phyloP scores from a whole-genome alignment of 2,329 filamentous ascomycete genomes.

The Trichoderma sp. region DNA sequence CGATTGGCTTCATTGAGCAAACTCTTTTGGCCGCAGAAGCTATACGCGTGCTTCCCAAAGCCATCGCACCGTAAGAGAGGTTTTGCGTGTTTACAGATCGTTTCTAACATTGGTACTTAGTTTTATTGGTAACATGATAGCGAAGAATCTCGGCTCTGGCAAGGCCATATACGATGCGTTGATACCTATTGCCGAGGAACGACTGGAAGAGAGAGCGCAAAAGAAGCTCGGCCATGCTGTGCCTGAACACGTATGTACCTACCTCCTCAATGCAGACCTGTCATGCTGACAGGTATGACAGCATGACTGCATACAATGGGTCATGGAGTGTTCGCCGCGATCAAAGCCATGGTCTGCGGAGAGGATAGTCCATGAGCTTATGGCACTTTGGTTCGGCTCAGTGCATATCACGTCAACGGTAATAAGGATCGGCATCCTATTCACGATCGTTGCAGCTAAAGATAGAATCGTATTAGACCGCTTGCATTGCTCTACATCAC shows the following conservation, averaged over 20 bases:
- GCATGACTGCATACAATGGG: conserved; percentile 22
- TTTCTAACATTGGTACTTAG: not conserved
- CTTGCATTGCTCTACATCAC: conserved; percentile 9
- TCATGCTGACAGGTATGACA: not conserved
- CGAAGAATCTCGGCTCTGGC: not conserved
- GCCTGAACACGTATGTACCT: not conserved
- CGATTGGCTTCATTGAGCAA: conserved; percentile 11
- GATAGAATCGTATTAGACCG: not conserved
- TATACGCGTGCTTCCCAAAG: conserved; percentile 4
- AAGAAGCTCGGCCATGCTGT: not conserved
- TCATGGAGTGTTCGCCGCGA: conserved; percentile 4
- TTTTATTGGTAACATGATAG: not conserved
- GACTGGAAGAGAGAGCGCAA: conserved; percentile 5
- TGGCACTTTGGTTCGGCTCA: conserved; percentile 14
- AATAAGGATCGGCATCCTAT: not conserved
- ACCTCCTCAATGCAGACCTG: not conserved
- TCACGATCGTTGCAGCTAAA: not conserved
- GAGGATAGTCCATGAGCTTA: conserved; percentile 12
- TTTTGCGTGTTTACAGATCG: not conserved
- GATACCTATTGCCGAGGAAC: conserved; percentile 1
- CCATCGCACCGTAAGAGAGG: conserved; percentile 5
- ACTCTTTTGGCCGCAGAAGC: conserved; percentile 4
- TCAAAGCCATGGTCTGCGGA: conserved; percentile 12
- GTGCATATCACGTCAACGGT: conserved; percentile 18
- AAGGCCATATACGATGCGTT: conserved; percentile 5